These are phyloP conservation scores for Oropetium thomaeum DNA, from an alignment of 176 grass and related monocot genomes.

Conservation along the genomic window DNA sequence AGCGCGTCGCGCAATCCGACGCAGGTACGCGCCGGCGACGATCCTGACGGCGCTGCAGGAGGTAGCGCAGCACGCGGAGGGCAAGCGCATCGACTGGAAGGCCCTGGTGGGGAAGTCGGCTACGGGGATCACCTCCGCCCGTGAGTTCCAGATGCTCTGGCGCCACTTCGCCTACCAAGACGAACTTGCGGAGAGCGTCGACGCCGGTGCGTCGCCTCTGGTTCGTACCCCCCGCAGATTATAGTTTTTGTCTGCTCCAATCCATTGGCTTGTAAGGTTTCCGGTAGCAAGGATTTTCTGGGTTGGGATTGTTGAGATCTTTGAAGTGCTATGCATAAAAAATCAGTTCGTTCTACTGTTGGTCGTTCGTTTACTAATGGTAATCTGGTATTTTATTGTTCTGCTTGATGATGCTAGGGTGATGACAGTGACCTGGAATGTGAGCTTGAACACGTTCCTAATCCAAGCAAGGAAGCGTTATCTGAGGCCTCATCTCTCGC, in stretches of 20 bases:
- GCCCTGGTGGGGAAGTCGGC: conserved; percentile 47
- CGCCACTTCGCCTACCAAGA: conserved; percentile 75
- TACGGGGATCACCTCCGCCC: conserved; percentile 74
- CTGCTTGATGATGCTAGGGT: conserved; percentile 42
- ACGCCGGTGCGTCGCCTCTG: conserved; percentile 47
- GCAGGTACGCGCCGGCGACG: conserved; percentile 70
- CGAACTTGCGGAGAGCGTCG: conserved; percentile 41
- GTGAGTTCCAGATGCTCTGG: conserved; percentile 98
- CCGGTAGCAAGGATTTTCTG: not conserved
- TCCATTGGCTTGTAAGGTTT: not conserved
- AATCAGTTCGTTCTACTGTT: not conserved
- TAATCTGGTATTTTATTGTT: not conserved
- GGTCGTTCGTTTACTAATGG: not conserved
- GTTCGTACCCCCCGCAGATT: conserved; percentile 39
- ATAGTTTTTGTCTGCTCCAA: not conserved
- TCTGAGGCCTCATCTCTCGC: conserved; percentile 60
- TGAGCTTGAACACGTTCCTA: conserved; percentile 65
- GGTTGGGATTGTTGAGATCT: conserved; percentile 1
- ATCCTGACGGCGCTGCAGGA: conserved; percentile 78
- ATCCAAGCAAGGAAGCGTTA: conserved; percentile 39
- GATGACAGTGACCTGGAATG: conserved; percentile 94
- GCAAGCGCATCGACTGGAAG: conserved; percentile 62
- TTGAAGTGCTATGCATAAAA: not conserved
- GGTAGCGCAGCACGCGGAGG: conserved; percentile 45
- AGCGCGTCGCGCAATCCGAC: conserved; percentile 1